These are phyloP conservation scores for Lachancea quebecensis DNA, from an alignment of 805 yeast genomes.

Conservation along the genomic window DNA sequence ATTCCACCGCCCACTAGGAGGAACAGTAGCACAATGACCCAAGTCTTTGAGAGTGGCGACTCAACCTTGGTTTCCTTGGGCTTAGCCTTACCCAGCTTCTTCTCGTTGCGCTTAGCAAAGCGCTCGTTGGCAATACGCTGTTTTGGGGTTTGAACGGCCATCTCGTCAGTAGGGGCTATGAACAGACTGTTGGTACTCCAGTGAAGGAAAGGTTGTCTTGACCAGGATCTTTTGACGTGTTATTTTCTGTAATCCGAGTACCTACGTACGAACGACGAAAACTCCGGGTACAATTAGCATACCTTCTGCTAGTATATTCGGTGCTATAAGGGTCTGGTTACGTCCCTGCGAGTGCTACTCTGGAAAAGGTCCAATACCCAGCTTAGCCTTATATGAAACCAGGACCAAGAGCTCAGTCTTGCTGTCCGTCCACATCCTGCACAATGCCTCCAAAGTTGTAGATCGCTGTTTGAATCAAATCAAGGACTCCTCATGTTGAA, in stretches of 20 bases:
- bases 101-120: slow-evolving; percentile 62
- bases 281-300: no score
- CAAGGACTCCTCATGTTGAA: no score
- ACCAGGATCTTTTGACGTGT: neutral
- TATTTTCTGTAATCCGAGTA: neutral
- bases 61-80: slow-evolving; percentile 32
- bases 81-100: slow-evolving; percentile 61
- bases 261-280: no score
- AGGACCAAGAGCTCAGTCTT: no score
- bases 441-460: no score
- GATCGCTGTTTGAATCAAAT: no score
- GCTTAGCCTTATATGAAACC: no score
- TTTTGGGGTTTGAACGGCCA: slow-evolving; percentile 77
- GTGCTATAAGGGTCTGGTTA: no score
- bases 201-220: neutral
- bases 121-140: slow-evolving; percentile 84
- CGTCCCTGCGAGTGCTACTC: no score
- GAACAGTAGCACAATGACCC: slow-evolving; percentile 59
- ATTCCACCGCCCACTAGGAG: slow-evolving; percentile 78
- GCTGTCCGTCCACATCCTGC: no score
- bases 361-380: no score
- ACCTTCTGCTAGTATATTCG: no score
- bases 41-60: slow-evolving; percentile 52
- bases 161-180: slow-evolving; percentile 1
- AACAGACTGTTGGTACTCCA: neutral